These are phyloP conservation scores for Fusarium papillatum DNA, from an alignment of 2,329 filamentous ascomycete genomes.

Conservation along the genomic window DNA sequence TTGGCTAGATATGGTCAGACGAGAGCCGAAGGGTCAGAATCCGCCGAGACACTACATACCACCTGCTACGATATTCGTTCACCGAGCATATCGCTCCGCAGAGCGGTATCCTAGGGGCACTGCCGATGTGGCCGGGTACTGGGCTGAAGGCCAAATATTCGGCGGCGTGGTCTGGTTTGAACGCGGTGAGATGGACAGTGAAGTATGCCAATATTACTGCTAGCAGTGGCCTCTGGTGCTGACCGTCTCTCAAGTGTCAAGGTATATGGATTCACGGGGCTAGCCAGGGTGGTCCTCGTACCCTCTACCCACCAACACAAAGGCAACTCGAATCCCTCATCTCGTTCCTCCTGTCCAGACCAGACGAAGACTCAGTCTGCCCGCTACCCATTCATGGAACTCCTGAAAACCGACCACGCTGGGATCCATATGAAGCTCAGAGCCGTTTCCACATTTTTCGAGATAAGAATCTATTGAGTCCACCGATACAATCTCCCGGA, in stretches of 20 bases:
- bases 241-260: constrained; percentile 6
- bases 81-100: background rate
- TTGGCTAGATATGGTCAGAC: background rate
- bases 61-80: constrained; percentile 7
- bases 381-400: constrained; percentile 23
- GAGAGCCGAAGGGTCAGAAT: background rate
- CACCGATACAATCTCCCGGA: background rate
- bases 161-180: constrained; percentile 21
- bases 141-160: constrained; percentile 27
- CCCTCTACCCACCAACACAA: constrained; percentile 23
- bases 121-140: constrained; percentile 21
- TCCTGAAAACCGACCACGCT: constrained; percentile 19
- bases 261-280: constrained; percentile 26
- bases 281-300: background rate
- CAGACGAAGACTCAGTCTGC: accelerated
- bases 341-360: background rate
- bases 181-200: constrained; percentile 18
- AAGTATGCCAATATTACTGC: background rate
- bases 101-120: constrained; percentile 21
- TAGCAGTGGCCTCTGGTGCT: background rate
- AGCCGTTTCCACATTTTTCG: constrained; percentile 29
- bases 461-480: constrained; percentile 6
- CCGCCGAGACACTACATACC: background rate
- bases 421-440: constrained; percentile 22
- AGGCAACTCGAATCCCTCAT: constrained; percentile 11